Evolutionary conservation across 176 grass and related monocot genomes (phyloP).

Genomic region (Avena atlantica): DNA sequence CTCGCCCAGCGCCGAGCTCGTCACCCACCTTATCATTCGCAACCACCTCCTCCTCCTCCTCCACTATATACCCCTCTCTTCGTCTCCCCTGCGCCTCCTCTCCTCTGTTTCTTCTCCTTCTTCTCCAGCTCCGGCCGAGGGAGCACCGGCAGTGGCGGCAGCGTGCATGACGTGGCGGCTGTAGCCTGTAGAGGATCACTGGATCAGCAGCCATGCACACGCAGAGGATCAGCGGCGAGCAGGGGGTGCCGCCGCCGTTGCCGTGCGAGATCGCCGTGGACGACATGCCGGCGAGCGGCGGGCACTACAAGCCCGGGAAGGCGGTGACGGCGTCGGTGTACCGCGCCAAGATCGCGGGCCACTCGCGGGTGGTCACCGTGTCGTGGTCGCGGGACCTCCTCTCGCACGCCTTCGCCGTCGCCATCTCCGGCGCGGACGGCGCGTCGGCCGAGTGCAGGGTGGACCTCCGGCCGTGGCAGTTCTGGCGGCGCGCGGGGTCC

Average conservation of each 20-base stretch:
- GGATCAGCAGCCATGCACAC: conserved; percentile 25
- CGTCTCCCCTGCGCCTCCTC: conserved; percentile 30
- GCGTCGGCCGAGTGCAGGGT: conserved; percentile 54
- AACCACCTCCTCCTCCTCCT: neutral
- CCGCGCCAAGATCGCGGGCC: conserved; percentile 79
- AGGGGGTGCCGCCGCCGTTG: neutral
- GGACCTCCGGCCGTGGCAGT: conserved; percentile 80
- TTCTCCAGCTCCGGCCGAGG: neutral
- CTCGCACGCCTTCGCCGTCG: conserved; percentile 61
- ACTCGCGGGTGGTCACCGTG: conserved; percentile 72
- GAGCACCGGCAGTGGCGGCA: neutral
- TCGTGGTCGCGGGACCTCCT: conserved; percentile 77
- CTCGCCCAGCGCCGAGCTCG: neutral
- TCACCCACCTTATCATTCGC: conserved; percentile 44
- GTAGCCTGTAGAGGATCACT: neutral
- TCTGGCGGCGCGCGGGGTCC: conserved; percentile 71
- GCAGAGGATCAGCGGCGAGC: conserved; percentile 27
- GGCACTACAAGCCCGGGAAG: conserved; percentile 44
- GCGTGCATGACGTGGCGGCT: conserved; percentile 19
- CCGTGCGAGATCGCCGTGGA: conserved; percentile 43
- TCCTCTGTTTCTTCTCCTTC: neutral
- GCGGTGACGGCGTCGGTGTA: conserved; percentile 75
- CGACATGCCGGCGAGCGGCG: conserved; percentile 30
- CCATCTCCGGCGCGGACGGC: conserved; percentile 43
- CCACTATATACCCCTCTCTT: conserved; percentile 42